Conservation (phyloP, 1,139 yeast genomes). For the Arxiozyma slooffiae region DNA sequence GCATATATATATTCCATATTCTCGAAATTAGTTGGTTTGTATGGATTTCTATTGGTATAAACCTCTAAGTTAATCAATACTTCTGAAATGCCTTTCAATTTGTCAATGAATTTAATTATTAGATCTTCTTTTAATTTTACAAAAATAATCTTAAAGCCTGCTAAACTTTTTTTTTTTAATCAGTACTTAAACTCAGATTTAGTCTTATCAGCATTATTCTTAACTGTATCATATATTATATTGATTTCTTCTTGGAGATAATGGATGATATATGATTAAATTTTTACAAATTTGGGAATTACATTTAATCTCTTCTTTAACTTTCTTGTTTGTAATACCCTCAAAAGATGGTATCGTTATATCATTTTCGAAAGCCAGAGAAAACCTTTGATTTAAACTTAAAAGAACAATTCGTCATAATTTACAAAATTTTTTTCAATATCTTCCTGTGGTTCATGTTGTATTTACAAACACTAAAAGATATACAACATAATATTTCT, state of each 20-base stretch:
- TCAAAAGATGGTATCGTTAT: neutral
- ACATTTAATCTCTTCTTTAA: conserved; percentile 9
- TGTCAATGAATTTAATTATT: conserved; percentile 14
- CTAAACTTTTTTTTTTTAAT: neutral
- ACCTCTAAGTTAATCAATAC: conserved; percentile 27
- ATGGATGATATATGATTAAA: conserved; percentile 14
- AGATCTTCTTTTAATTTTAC: conserved; percentile 11
- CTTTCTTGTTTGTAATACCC: neutral
- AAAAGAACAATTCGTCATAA: conserved; percentile 20
- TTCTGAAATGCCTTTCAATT: conserved; percentile 23
- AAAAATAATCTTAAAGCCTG: conserved; percentile 13
- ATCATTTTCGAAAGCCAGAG: conserved; percentile 6
- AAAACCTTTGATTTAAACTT: conserved; percentile 19
- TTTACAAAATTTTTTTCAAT: conserved; percentile 13
- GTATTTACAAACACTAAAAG: conserved; percentile 18
- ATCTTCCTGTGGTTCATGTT: conserved; percentile 20
- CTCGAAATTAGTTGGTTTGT: conserved; percentile 11
- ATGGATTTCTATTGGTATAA: conserved; percentile 19
- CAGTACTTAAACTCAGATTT: neutral
- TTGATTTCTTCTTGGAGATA: conserved; percentile 15
- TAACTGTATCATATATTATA: conserved; percentile 14
- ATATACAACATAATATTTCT: conserved; percentile 21
- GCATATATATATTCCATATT: conserved; percentile 12
- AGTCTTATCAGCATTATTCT: neutral
- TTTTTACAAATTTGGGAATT: conserved; percentile 25